Base-by-base conservation (phyloP, 345 rosid genomes). In the Camelina sativa region DNA sequence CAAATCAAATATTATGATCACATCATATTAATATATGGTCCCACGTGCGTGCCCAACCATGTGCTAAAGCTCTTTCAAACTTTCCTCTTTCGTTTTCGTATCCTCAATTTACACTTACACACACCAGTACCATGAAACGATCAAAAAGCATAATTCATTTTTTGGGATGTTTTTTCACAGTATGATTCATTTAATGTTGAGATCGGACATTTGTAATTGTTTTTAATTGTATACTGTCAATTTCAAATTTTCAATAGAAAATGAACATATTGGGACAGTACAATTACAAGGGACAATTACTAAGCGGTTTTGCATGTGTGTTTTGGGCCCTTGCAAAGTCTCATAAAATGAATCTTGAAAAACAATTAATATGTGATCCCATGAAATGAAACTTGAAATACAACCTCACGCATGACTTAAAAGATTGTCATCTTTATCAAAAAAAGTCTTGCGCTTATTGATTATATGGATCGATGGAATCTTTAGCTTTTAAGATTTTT, bases 31-130 rank as follows among this genome's bases (percentile, higher is more conserved):
- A 38, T 20, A 11, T 55, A 37, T n/a, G 65, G 72, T 16, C 66
- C 72, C 60, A 61, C 52, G 72, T 57, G 47, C 30, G 60, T 74
- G 43, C 52, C 60, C 17, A 67, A 38, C 67, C 73, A 75, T 19
- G 68, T 75, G 68, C 62, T 50, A 50, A 50, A 11, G 7, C 35
- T 23, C 15, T 11, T 48, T 37, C 16, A 19, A 16, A 22, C 48
- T 4, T 64, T 20, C 13, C 37, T 6, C 35, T 13, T 64, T 55
- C 5, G 40, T 51, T 28, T 52, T 41, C 47, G 17, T 43, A 10
- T 15, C 41, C 22, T 73, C 11, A 11, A 15, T 44, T 71, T 47
- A 16, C 32, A 64, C 13, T 43, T 73, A 4, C 34, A 11, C 51
- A 32, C 37, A 34, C 68, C 30, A 28, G 30, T 28, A 12, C n/a